A percentile compares a stretch with the other conserved stretches of the same genome.
Evolutionary conservation across 805 yeast species (phyloP).

Genomic region (Isabelozyma pseudorhagii): DNA sequence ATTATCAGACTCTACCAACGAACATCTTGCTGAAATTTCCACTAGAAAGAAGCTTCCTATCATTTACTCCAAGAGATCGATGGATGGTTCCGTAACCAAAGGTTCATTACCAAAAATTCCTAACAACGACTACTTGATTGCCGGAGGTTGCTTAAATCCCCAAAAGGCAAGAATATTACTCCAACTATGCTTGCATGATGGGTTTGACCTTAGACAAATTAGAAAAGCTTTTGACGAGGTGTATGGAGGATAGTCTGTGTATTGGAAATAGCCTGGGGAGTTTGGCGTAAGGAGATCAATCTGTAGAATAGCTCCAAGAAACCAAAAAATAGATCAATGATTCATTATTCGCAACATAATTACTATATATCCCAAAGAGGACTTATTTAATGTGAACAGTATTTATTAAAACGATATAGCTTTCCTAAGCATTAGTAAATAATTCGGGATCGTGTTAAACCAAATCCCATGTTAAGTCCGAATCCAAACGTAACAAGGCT

Average conservation of each 20-base stretch:
- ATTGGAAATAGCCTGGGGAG: no score
- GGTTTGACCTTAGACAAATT: constrained; percentile 36
- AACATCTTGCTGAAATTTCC: constrained; percentile 37
- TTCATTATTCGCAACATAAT: no score
- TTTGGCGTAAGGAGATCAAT: no score
- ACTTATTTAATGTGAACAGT: background rate
- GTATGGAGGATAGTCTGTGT: constrained; percentile 42
- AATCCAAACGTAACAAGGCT: no score
- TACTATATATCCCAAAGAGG: no score
- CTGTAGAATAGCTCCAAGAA: no score
- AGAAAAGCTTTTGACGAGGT: constrained; percentile 47
- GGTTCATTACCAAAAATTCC: constrained; percentile 38
- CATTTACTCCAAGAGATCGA: constrained; percentile 62
- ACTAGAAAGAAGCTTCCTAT: constrained; percentile 46
- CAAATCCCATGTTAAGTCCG: background rate
- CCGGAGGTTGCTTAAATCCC: constrained; percentile 65
- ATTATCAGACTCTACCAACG: constrained; percentile 48
- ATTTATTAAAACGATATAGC: no score
- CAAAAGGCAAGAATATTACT: constrained; percentile 59
- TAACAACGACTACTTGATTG: constrained; percentile 39
- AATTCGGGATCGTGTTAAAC: background rate
- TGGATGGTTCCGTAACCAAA: constrained; percentile 68
- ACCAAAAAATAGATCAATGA: no score
- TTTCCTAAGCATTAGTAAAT: no score
- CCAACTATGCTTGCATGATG: constrained; percentile 51